phyloP scores from a whole-genome alignment of 306 rosid genomes.

The Cyamopsis tetragonoloba region DNA sequence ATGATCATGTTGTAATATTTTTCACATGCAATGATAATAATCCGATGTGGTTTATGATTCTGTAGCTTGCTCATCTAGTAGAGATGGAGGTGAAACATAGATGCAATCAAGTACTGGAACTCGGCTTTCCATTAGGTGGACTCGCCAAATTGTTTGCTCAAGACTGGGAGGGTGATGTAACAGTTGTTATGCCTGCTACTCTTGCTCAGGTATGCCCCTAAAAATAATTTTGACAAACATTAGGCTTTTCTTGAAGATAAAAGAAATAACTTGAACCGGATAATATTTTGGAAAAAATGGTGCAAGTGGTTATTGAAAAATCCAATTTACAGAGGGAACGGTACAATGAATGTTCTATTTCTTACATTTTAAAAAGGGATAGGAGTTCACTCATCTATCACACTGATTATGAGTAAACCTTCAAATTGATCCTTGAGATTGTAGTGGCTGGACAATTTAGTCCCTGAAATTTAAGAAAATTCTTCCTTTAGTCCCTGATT shows the following conservation, averaged over 20 bases:
- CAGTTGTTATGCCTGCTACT: constrained; percentile 98
- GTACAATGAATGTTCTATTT: not conserved
- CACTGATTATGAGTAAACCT: too few species aligned
- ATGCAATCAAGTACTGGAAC: constrained; percentile 80
- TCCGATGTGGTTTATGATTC: constrained; percentile 10
- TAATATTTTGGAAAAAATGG: not conserved
- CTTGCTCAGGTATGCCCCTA: constrained; percentile 66
- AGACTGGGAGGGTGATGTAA: constrained; percentile 99
- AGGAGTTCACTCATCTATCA: not conserved
- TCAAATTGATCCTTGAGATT: too few species aligned
- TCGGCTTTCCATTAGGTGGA: constrained; percentile 91
- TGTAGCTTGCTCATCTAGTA: constrained; percentile 92
- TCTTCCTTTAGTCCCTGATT: too few species aligned
- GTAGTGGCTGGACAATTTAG: too few species aligned
- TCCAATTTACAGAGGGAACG: not conserved
- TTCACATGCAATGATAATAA: not conserved
- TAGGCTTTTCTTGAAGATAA: not conserved
- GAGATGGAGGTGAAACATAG: constrained; percentile 99
- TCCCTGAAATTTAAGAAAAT: too few species aligned
- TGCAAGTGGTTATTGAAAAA: not conserved
- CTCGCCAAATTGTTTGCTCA: constrained; percentile 92
- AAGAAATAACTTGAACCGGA: not conserved
- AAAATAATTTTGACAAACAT: not conserved
- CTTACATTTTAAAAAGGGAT: not conserved
- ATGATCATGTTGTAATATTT: not conserved